Conservation (phyloP, 192 early-diverging fungal genomes). For the Backusella tuberculispora region DNA sequence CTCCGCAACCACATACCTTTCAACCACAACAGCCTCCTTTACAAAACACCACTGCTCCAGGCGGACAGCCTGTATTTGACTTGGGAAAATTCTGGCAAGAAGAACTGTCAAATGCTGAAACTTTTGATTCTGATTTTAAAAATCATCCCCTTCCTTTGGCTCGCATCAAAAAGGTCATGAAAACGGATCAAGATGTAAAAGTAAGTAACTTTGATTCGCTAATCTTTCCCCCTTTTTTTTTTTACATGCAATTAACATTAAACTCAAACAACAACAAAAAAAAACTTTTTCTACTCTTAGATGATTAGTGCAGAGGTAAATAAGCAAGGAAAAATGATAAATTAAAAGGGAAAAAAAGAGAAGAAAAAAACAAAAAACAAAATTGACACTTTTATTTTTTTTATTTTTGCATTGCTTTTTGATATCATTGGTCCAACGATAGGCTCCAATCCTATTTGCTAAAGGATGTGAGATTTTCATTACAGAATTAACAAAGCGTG, state of each 20-base stretch:
- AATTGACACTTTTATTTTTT: conserved; percentile 15
- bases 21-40: conserved; percentile 11
- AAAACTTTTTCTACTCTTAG: conserved; percentile 31
- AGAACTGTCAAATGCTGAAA: conserved; percentile 65
- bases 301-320: conserved; percentile 66
- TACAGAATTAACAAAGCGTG: conserved; percentile 81
- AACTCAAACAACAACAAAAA: not conserved
- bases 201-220: conserved; percentile 37
- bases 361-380: not conserved
- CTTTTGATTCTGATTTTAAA: conserved; percentile 86
- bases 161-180: conserved; percentile 98
- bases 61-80: conserved; percentile 44
- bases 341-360: not conserved
- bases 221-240: not conserved
- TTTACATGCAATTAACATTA: not conserved
- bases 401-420: conserved; percentile 17
- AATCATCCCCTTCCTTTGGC: conserved; percentile 89
- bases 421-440: conserved; percentile 64
- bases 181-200: conserved; percentile 95
- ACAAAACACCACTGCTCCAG: conserved; percentile 30
- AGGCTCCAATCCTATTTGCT: conserved; percentile 92
- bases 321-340: not conserved
- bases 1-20: conserved; percentile 15
- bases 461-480: conserved; percentile 99
- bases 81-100: conserved; percentile 71